Conservation (phyloP, 306 rosid genomes). For the Cucumis hystrix region DNA sequence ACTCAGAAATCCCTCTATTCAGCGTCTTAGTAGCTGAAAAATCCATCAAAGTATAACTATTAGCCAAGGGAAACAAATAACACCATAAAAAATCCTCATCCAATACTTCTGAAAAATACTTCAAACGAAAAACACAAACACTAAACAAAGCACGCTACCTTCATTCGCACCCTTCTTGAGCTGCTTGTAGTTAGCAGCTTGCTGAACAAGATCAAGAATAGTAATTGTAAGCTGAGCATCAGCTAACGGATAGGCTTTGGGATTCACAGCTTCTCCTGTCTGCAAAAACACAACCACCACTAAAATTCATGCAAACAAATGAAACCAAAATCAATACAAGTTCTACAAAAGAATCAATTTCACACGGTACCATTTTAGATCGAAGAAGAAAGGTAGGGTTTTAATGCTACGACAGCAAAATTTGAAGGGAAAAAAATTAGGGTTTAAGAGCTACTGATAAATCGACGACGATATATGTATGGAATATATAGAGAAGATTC, state of each 20-base stretch:
- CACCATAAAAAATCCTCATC: background rate
- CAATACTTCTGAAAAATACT: background rate
- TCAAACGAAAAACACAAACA: background rate
- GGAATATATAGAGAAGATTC: background rate
- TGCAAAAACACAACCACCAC: constrained; percentile 14
- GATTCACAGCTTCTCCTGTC: constrained; percentile 79
- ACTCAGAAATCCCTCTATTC: constrained; percentile 86
- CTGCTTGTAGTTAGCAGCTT: constrained; percentile 86
- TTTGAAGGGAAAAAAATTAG: background rate
- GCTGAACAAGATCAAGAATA: constrained; percentile 79
- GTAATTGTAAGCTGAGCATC: constrained; percentile 76
- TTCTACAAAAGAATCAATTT: background rate
- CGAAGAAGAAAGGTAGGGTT: constrained; percentile 5
- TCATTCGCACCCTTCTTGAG: constrained; percentile 95
- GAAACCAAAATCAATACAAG: background rate
- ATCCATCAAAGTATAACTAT: background rate
- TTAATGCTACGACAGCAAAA: background rate
- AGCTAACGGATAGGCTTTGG: constrained; percentile 85
- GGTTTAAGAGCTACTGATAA: constrained; percentile 2
- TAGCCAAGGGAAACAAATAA: background rate
- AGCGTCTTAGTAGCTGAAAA: constrained; percentile 83
- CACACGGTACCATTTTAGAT: background rate
- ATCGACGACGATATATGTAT: background rate
- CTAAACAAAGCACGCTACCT: constrained; percentile 21
- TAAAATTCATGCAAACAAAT: background rate